Percentiles rank a stretch among this genome's conserved stretches.
Conservation (phyloP, 2,329 filamentous ascomycete species). For the Meredithiella fracta region DNA sequence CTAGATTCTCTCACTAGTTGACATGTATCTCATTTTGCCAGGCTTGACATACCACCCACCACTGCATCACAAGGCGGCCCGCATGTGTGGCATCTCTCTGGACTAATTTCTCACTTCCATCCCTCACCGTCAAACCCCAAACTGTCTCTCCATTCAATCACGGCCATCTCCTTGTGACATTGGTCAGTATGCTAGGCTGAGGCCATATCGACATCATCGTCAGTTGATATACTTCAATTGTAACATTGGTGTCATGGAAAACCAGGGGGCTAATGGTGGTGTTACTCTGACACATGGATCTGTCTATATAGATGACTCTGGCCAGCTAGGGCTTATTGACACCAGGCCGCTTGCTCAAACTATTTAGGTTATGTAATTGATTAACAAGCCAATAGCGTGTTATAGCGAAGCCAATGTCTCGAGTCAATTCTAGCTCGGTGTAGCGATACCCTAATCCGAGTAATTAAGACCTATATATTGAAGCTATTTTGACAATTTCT, state of each 20-base stretch:
- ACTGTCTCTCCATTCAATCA: neutral
- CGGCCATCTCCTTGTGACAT: neutral
- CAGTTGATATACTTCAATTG: neutral
- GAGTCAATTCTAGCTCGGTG: neutral
- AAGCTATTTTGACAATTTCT: no score
- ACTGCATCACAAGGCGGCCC: neutral
- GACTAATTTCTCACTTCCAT: neutral
- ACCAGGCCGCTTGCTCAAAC: neutral
- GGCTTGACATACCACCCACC: neutral
- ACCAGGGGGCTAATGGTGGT: neutral
- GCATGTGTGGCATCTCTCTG: neutral
- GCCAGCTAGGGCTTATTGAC: neutral
- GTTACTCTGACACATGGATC: neutral
- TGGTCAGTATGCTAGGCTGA: neutral
- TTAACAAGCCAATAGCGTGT: neutral
- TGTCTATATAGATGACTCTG: neutral
- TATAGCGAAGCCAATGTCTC: neutral
- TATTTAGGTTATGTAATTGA: neutral
- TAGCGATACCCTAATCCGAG: no score
- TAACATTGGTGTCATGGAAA: neutral
- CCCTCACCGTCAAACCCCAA: neutral
- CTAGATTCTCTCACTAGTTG: neutral
- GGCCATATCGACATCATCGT: neutral
- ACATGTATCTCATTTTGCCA: neutral
- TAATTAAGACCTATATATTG: no score